A percentile compares a stretch with the other conserved stretches of the same genome.
Evolutionary conservation across 305 asterid genomes (phyloP).

Genomic region (Fraxinus nigra): DNA sequence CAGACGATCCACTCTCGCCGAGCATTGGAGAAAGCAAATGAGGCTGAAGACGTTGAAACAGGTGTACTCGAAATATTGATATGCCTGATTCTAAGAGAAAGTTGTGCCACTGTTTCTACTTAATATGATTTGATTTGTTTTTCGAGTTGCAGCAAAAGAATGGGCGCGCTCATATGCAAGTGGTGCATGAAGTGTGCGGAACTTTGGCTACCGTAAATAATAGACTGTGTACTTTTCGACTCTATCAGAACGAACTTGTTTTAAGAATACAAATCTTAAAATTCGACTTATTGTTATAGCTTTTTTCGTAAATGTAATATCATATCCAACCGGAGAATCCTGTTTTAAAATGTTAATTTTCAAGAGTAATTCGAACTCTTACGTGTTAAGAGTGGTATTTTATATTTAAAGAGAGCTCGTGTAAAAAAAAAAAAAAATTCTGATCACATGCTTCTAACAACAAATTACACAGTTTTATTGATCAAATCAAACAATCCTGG

Average conservation of each 20-base stretch:
- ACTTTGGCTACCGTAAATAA: background rate
- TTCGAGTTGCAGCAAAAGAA: conserved; percentile 52
- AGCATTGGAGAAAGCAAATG: conserved; percentile 94
- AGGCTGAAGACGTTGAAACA: conserved; percentile 91
- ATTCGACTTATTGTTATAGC: background rate
- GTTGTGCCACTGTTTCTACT: background rate
- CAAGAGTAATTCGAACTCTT: background rate
- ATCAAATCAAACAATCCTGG: too few relatives aligned
- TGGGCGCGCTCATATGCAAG: conserved; percentile 62
- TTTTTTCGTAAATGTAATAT: too few relatives aligned
- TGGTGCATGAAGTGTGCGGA: conserved; percentile 37
- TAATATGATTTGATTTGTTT: background rate
- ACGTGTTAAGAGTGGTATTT: too few relatives aligned
- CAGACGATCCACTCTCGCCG: conserved; percentile 87
- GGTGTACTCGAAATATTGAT: conserved; percentile 33
- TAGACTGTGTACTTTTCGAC: background rate
- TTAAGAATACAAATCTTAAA: background rate
- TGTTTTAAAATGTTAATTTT: too few relatives aligned
- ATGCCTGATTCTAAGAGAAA: background rate
- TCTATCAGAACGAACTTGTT: background rate
- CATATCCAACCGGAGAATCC: background rate
- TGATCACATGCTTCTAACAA: too few relatives aligned
- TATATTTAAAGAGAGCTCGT: too few relatives aligned
- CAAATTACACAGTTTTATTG: too few relatives aligned
- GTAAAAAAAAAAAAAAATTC: too few relatives aligned